Evolutionary conservation across 352 stramenopile genomes (phyloP).

Genomic region (Phytophthora lateralis): DNA sequence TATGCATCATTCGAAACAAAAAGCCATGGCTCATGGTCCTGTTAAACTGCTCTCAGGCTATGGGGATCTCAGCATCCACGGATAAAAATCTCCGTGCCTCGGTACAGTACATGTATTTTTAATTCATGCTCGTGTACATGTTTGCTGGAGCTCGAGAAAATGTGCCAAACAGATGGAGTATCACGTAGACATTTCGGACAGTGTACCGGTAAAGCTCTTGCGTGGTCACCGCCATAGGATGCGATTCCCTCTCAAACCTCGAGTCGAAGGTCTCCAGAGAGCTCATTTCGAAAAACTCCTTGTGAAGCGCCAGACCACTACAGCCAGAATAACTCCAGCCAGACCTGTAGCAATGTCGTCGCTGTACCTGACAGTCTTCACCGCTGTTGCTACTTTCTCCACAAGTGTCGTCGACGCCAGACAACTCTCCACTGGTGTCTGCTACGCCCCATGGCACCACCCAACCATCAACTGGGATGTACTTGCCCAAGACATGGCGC

Average conservation of each 20-base stretch:
- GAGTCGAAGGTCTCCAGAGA: no score
- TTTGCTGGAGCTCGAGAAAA: not conserved
- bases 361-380: not conserved
- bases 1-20: not conserved
- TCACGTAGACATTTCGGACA: not conserved
- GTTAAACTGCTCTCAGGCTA: no score
- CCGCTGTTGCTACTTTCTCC: not conserved
- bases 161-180: not conserved
- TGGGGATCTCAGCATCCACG: no score
- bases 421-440: conserved; percentile 34
- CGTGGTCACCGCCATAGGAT: not conserved
- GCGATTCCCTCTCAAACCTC: not conserved
- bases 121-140: no score
- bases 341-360: not conserved
- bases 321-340: not conserved
- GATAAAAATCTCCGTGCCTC: no score
- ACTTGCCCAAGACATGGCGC: conserved; percentile 38
- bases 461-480: conserved; percentile 39
- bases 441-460: conserved; percentile 73
- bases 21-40: no score
- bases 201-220: not conserved
- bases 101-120: no score
- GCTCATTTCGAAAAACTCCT: not conserved
- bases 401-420: not conserved
- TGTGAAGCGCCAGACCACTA: not conserved